Base-by-base conservation (phyloP, 1,139 yeast species). In the Lodderomyces oxycetoniae region DNA sequence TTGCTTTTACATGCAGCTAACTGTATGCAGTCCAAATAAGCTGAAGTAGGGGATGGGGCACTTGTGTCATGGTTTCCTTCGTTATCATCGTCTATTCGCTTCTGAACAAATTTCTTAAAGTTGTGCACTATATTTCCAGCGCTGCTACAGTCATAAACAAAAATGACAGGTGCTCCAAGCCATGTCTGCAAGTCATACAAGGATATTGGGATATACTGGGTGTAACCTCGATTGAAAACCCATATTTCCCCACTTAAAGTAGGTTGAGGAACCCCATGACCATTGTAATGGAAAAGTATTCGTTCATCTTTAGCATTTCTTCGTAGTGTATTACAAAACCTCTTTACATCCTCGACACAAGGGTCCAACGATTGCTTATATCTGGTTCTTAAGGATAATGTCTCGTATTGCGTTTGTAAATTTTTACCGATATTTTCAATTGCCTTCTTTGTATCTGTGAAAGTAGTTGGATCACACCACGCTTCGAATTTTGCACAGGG, bases 251-350 rank as follows among this genome's bases (percentile, higher is more conserved):
- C 99, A 35, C 89, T 79, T 19, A 88, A 78, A 0, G 98, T 93
- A 1, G 99, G 98, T 46, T 88, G 88, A 0, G 99, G 99, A 2
- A 91, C 99, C 12, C 99, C 99, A 53, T 91, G 99, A 3, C 99
- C 99, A 50, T 91, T 91, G 55, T 93, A 91, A 55, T 93, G 98
- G 57, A 91, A 91, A 35, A 91, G 57, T 8, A 89, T 83, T 36
- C 98, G 71, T 52, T 82, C 89, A 43, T 91, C 97, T 51, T 91
- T 85, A 4, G 97, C 95, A 38, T 85, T 84, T 38, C 97, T 70
- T 47, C 98, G 67, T 42, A 91, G 63, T 1, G 94, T 83, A 47
- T 86, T 84, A 54, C 97, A 89, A 49, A 91, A 85, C 40, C 97
- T 68, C 52, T 89, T 91, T 25, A 89, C 85, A 52, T 91, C 99